phyloP scores from a whole-genome alignment of 129 eudicot genomes.

The Scalesia atractyloides region DNA sequence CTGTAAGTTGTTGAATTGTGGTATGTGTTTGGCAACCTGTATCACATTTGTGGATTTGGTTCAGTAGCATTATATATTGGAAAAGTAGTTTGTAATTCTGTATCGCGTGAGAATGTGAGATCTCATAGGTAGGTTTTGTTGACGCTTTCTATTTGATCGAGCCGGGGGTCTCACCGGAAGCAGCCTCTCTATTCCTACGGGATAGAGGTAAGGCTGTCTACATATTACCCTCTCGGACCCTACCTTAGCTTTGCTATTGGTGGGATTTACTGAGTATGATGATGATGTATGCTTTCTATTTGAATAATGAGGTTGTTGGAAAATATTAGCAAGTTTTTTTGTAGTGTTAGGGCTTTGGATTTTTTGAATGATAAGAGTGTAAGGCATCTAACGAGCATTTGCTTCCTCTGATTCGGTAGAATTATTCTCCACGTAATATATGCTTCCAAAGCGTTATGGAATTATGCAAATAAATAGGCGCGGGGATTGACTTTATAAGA shows the following conservation, averaged over 20 bases:
- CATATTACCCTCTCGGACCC: no score
- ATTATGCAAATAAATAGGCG: no score
- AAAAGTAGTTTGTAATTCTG: not conserved
- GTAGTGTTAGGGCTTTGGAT: not conserved
- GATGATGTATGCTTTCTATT: no score
- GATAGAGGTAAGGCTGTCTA: no score
- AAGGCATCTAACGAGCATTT: not conserved
- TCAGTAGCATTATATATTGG: not conserved
- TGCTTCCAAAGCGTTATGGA: no score
- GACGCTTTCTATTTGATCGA: not conserved
- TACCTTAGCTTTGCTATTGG: no score
- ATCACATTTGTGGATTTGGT: not conserved
- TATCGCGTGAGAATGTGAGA: not conserved
- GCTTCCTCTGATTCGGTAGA: no score
- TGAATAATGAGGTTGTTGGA: not conserved
- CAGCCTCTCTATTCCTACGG: no score
- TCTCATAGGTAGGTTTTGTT: not conserved
- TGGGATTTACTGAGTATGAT: no score
- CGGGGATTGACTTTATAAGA: no score
- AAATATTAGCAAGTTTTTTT: not conserved
- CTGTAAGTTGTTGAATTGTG: not conserved
- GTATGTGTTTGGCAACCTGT: not conserved
- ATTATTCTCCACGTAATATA: no score
- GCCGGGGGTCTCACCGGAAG: no score
- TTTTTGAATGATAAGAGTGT: slow-evolving; percentile 1